Conservation (phyloP, 1,139 yeast genomes). For the Magnusiomyces magnusii region DNA sequence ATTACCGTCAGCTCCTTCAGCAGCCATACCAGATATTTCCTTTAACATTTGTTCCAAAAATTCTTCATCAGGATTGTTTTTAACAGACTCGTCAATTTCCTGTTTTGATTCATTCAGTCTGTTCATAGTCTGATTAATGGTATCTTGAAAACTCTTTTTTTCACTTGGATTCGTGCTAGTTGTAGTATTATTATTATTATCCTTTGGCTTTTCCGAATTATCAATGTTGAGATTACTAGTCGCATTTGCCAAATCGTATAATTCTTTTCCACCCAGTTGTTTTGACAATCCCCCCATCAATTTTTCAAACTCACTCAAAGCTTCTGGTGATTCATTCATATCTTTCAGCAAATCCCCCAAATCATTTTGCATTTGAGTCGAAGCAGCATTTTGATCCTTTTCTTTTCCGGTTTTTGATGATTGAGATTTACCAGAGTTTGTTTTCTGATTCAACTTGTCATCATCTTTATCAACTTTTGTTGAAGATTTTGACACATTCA, state of each 20-base stretch:
- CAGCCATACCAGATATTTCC: conserved; percentile 43
- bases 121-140: conserved; percentile 74
- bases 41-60: conserved; percentile 40
- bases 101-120: conserved; percentile 47
- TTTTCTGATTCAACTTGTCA: too few species aligned
- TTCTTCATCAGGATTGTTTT: conserved; percentile 45
- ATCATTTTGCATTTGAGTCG: conserved; percentile 34
- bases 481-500: too few species aligned
- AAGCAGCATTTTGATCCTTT: conserved; percentile 31
- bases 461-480: too few species aligned
- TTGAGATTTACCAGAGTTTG: too few species aligned
- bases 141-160: conserved; percentile 51
- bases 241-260: neutral
- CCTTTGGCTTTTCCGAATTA: neutral
- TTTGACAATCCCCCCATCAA: conserved; percentile 43
- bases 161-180: conserved; percentile 20
- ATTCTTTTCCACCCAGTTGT: neutral
- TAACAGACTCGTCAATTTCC: conserved; percentile 52
- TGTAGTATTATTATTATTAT: too few species aligned
- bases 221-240: neutral
- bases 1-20: conserved; percentile 44
- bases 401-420: conserved; percentile 3
- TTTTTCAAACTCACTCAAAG: conserved; percentile 48
- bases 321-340: conserved; percentile 43
- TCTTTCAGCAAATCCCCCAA: conserved; percentile 38